These are phyloP conservation scores for Parastagonospora nodorum DNA, from an alignment of 2,329 filamentous ascomycete species.

Conservation along the genomic window DNA sequence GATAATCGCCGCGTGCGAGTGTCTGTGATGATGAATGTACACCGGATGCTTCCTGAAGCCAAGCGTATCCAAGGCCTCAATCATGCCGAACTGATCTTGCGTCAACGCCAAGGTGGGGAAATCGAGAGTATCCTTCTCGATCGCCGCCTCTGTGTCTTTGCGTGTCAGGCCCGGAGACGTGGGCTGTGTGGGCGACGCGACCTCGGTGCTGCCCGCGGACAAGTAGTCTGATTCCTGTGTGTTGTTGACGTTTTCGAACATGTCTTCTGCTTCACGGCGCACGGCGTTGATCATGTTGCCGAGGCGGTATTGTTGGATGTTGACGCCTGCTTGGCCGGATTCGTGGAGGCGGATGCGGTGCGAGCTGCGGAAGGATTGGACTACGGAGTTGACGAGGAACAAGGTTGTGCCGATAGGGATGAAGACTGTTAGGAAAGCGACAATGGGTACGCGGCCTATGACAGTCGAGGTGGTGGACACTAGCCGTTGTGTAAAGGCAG, in stretches of 20 bases:
- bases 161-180: conserved; percentile 16
- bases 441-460: conserved; percentile 64
- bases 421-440: conserved; percentile 69
- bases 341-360: conserved; percentile 79
- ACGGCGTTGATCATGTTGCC: conserved; percentile 73
- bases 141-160: conserved; percentile 21
- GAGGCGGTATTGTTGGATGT: conserved; percentile 73
- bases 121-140: conserved; percentile 42
- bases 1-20: conserved; percentile 90
- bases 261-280: conserved; percentile 75
- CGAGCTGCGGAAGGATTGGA: conserved; percentile 77
- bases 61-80: conserved; percentile 71
- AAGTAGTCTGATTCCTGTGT: conserved; percentile 75
- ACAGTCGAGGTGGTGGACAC: conserved; percentile 43
- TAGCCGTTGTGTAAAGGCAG: conserved; percentile 45
- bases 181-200: conserved; percentile 32
- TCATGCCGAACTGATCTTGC: conserved; percentile 82
- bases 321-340: conserved; percentile 68
- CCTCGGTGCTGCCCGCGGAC: conserved; percentile 57
- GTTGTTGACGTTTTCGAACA: conserved; percentile 74
- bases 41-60: conserved; percentile 66
- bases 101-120: conserved; percentile 78
- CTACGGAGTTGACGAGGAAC: conserved; percentile 74
- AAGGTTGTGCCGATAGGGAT: conserved; percentile 73
- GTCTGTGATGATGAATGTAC: conserved; percentile 73